phyloP scores from a whole-genome alignment of 257 asterid species.

The Gardenia jasminoides region DNA sequence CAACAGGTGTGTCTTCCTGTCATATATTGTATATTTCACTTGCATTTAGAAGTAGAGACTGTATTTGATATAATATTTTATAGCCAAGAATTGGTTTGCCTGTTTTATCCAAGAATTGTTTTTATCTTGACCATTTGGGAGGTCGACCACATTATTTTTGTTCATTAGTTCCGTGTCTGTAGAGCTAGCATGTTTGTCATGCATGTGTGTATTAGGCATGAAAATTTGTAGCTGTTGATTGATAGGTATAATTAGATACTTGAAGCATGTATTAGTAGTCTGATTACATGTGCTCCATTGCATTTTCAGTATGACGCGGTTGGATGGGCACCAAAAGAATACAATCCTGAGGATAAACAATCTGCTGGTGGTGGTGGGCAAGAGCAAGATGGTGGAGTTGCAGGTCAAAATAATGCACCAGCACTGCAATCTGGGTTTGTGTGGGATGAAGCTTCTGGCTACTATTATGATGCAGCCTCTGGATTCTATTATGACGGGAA shows the following conservation, averaged over 20 bases:
- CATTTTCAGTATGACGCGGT: conserved; percentile 78
- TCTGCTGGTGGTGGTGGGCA: conserved; percentile 49
- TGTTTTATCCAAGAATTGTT: not conserved
- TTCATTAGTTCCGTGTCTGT: not conserved
- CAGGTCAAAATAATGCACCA: conserved; percentile 48
- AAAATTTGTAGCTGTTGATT: not conserved
- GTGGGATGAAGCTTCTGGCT: conserved; percentile 99
- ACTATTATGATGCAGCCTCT: conserved; percentile 93
- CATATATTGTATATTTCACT: not conserved
- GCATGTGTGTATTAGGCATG: not conserved
- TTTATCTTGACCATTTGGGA: not conserved
- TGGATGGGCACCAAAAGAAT: conserved; percentile 99
- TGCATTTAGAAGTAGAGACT: too few relatives aligned
- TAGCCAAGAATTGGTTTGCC: too few relatives aligned
- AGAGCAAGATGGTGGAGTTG: conserved; percentile 53
- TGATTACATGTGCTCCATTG: conserved; percentile 20
- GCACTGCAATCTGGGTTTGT: conserved; percentile 92
- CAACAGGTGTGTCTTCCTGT: conserved; percentile 68
- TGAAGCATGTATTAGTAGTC: not conserved
- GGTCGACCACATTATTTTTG: not conserved
- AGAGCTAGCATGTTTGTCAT: not conserved
- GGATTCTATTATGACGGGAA: conserved; percentile 98
- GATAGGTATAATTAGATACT: not conserved
- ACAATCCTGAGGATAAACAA: conserved; percentile 81
- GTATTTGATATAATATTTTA: not conserved